Conservation (phyloP, 495 filamentous ascomycete genomes). For the Aspergillus campestris region DNA sequence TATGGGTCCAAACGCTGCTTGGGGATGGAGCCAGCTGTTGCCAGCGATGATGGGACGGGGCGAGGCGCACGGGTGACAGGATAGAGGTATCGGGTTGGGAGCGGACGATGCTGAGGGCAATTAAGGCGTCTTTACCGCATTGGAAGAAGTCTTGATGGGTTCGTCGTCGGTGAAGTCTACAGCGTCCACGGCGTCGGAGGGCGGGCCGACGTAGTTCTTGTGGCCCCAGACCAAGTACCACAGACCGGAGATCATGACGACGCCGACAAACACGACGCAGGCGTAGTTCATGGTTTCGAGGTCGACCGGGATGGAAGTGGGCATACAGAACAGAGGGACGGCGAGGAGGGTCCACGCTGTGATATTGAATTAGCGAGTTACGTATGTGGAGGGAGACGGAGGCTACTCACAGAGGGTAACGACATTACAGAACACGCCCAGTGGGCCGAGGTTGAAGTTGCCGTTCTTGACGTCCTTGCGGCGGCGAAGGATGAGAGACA, state of each 20-base stretch:
- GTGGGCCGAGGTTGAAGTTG: conserved; percentile 44
- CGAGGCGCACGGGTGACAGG: no score
- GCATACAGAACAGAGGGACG: conserved; percentile 44
- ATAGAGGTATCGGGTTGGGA: no score
- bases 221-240: conserved; percentile 61
- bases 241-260: conserved; percentile 36
- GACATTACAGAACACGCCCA: conserved; percentile 46
- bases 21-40: no score
- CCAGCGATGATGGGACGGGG: no score
- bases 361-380: neutral
- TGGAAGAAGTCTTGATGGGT: no score
- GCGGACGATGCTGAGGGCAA: no score
- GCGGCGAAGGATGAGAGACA: conserved; percentile 39
- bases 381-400: neutral
- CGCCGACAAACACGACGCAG: conserved; percentile 48
- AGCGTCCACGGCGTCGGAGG: neutral
- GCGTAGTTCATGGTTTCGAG: conserved; percentile 45
- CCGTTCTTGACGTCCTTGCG: conserved; percentile 32
- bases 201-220: conserved; percentile 21
- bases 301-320: conserved; percentile 25
- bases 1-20: no score
- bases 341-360: conserved; percentile 49
- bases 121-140: no score
- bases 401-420: conserved; percentile 40
- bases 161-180: no score